phyloP scores from a whole-genome alignment of 1,284 basidiomycete species.

The Apiotrichum sp. region DNA sequence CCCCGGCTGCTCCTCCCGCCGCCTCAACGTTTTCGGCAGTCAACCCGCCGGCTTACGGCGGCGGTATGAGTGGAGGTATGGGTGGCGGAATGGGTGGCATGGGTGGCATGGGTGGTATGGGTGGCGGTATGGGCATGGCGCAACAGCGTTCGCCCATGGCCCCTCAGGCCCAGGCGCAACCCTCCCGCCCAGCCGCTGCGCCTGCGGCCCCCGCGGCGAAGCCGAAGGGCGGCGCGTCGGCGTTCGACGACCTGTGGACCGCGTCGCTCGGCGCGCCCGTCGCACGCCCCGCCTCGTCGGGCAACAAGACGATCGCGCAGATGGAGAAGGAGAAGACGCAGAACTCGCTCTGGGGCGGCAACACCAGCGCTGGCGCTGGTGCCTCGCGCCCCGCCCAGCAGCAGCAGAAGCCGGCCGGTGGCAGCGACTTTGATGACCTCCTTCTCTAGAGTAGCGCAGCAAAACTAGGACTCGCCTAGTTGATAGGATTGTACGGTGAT shows the following conservation, averaged over 20 bases:
- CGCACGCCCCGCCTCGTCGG: constrained; percentile 22
- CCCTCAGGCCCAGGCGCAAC: background rate
- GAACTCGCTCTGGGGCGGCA: constrained; percentile 63
- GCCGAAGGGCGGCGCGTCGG: constrained; percentile 13
- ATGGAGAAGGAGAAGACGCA: constrained; percentile 77
- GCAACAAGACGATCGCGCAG: constrained; percentile 71
- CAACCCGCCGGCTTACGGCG: constrained; percentile 12
- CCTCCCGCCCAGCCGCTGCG: constrained; percentile 12
- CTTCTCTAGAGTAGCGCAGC: too few relatives aligned
- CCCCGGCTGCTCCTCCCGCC: constrained; percentile 16
- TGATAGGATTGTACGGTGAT: too few relatives aligned
- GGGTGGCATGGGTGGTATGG: too few relatives aligned
- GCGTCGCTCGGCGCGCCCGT: constrained; percentile 57
- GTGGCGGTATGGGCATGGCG: constrained; percentile 1
- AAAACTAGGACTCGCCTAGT: too few relatives aligned
- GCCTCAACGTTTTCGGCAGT: constrained; percentile 10
- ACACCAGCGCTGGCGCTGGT: background rate
- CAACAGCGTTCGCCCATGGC: background rate
- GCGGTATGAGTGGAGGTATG: too few relatives aligned
- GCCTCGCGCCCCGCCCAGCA: too few relatives aligned
- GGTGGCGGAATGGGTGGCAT: too few relatives aligned
- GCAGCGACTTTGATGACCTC: too few relatives aligned
- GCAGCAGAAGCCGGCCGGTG: too few relatives aligned
- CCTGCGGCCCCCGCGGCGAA: constrained; percentile 7
- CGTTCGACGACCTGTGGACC: constrained; percentile 86